These are phyloP conservation scores for Ailanthus altissimus DNA, from an alignment of 345 rosid species.

Conservation along the genomic window DNA sequence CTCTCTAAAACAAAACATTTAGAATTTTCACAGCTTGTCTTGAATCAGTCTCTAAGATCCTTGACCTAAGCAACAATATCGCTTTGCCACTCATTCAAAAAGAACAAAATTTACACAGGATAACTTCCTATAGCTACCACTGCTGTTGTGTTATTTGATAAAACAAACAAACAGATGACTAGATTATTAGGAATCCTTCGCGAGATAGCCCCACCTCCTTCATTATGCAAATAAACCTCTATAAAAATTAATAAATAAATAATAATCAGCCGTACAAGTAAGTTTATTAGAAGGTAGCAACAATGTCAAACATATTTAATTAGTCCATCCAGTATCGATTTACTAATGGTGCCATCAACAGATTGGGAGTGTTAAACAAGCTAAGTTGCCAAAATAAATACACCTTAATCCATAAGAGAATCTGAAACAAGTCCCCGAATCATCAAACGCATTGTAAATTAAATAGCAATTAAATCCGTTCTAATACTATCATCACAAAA, in stretches of 20 bases:
- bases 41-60: not conserved
- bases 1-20: not conserved
- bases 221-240: not conserved
- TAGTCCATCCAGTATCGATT: not conserved
- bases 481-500: not conserved
- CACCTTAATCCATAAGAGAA: not conserved
- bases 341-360: not conserved
- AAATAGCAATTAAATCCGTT: not conserved
- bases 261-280: not conserved
- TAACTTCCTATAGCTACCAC: not conserved
- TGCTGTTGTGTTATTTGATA: not conserved
- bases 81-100: not conserved
- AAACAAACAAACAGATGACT: not conserved
- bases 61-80: not conserved
- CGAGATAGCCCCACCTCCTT: not conserved
- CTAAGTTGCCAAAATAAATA: not conserved
- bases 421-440: not conserved
- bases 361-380: too few species aligned
- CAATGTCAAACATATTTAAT: not conserved
- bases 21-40: not conserved
- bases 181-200: not conserved
- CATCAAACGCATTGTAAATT: not conserved
- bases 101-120: not conserved
- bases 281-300: not conserved
- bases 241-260: not conserved